Percentiles rank a stretch among this genome's conserved stretches.
Conservation (phyloP, 2,329 filamentous ascomycete species). For the Diaporthe amygdali region DNA sequence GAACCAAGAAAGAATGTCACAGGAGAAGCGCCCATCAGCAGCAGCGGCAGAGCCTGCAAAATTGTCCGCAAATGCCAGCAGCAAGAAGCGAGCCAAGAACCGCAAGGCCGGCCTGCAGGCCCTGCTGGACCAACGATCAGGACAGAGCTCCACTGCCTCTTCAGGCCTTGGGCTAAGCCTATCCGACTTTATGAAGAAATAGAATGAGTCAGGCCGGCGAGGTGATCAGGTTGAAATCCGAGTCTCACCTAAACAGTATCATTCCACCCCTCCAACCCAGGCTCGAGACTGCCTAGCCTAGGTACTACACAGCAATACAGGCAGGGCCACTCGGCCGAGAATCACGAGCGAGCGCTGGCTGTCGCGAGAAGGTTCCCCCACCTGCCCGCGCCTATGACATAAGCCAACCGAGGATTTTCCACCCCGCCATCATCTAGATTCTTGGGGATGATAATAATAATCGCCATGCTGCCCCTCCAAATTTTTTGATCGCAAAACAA, state of each 20-base stretch:
- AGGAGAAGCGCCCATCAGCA: constrained; percentile 9
- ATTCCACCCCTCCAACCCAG: neutral
- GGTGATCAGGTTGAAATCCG: neutral
- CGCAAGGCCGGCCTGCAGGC: constrained; percentile 71
- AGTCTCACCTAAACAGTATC: no score
- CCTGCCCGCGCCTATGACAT: constrained; percentile 37
- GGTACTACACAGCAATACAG: neutral
- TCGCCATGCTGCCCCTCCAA: constrained; percentile 41
- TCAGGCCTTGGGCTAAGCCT: constrained; percentile 53
- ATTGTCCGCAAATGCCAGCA: constrained; percentile 57
- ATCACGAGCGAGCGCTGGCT: neutral
- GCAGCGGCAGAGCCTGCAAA: constrained; percentile 34
- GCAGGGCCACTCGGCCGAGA: neutral
- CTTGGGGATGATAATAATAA: neutral
- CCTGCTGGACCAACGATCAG: constrained; percentile 57
- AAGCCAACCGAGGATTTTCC: constrained; percentile 41
- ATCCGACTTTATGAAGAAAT: constrained; percentile 58
- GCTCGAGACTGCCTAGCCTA: neutral
- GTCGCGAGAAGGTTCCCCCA: constrained; percentile 30
- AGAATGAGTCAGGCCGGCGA: constrained; percentile 1
- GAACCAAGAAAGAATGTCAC: neutral
- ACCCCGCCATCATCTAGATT: constrained; percentile 26
- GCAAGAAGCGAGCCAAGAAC: constrained; percentile 69
- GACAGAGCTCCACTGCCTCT: constrained; percentile 41
- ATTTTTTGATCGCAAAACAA: constrained; percentile 31